These are phyloP conservation scores for Phtheirospermum japonicum DNA, from an alignment of 257 asterid genomes.

Conservation along the genomic window DNA sequence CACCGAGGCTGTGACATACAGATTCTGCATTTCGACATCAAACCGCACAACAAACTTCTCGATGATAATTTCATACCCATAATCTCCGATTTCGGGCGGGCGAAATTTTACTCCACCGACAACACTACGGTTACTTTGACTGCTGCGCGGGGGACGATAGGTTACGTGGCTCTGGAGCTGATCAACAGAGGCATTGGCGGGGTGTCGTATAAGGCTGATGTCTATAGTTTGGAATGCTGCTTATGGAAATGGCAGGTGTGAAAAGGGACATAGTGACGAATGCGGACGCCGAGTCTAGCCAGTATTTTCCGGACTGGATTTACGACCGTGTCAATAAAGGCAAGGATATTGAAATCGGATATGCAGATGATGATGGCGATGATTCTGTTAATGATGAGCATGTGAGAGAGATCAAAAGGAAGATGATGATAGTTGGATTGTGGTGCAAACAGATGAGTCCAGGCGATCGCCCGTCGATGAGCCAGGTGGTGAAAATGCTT, in stretches of 20 bases:
- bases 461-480: constrained; percentile 32
- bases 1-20: constrained; percentile 31
- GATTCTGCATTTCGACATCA: constrained; percentile 36
- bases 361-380: background rate
- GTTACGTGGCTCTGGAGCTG: constrained; percentile 35
- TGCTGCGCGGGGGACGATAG: constrained; percentile 34
- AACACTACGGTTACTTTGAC: constrained; percentile 24
- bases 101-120: constrained; percentile 24
- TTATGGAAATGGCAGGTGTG: constrained; percentile 6
- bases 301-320: constrained; percentile 8
- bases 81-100: constrained; percentile 33
- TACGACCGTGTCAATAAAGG: background rate
- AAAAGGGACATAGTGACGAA: background rate
- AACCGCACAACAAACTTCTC: constrained; percentile 23
- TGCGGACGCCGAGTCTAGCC: background rate
- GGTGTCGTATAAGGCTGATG: constrained; percentile 13
- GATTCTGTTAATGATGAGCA: background rate
- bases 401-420: background rate
- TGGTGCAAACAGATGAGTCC: constrained; percentile 40
- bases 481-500: constrained; percentile 26
- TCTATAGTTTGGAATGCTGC: constrained; percentile 9
- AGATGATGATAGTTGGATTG: constrained; percentile 30
- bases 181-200: constrained; percentile 28
- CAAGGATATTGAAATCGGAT: constrained; percentile 11
- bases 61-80: constrained; percentile 29